phyloP scores from a whole-genome alignment of 768 basidiomycete species.

The Mycena maculata region DNA sequence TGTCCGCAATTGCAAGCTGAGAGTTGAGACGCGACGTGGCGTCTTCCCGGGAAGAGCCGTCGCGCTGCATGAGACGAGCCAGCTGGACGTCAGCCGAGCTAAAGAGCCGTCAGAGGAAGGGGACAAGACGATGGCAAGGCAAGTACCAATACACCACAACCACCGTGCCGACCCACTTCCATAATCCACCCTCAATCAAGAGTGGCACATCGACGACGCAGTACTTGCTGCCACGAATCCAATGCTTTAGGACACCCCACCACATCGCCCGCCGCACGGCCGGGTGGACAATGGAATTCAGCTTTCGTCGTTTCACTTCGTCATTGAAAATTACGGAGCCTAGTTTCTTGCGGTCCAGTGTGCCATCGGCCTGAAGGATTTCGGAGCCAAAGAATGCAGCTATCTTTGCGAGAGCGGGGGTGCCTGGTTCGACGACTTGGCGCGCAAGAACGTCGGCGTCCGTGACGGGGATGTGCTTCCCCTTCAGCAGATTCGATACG shows the following conservation, averaged over 20 bases:
- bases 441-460: conserved; percentile 95
- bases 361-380: conserved; percentile 74
- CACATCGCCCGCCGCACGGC: conserved; percentile 86
- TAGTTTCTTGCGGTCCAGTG: conserved; percentile 84
- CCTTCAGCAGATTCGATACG: conserved; percentile 79
- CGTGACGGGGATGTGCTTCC: conserved; percentile 81
- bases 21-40: conserved; percentile 81
- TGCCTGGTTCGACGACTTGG: conserved; percentile 86
- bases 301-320: conserved; percentile 69
- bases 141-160: conserved; percentile 93
- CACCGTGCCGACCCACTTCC: conserved; percentile 84
- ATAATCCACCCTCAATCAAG: conserved; percentile 88
- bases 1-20: conserved; percentile 83
- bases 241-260: conserved; percentile 71
- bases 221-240: conserved; percentile 82
- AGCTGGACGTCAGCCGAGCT: conserved; percentile 90
- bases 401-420: conserved; percentile 76
- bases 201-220: conserved; percentile 93
- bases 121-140: background rate
- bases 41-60: conserved; percentile 70
- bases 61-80: conserved; percentile 82
- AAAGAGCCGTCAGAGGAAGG: conserved; percentile 6
- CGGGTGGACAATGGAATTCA: conserved; percentile 93
- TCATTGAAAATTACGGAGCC: conserved; percentile 90
- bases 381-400: conserved; percentile 75